Percentiles rank a stretch among this genome's conserved stretches.
These are phyloP conservation scores for Picochlorum sp. DNA, from an alignment of 139 green algal species.

Conservation along the genomic window DNA sequence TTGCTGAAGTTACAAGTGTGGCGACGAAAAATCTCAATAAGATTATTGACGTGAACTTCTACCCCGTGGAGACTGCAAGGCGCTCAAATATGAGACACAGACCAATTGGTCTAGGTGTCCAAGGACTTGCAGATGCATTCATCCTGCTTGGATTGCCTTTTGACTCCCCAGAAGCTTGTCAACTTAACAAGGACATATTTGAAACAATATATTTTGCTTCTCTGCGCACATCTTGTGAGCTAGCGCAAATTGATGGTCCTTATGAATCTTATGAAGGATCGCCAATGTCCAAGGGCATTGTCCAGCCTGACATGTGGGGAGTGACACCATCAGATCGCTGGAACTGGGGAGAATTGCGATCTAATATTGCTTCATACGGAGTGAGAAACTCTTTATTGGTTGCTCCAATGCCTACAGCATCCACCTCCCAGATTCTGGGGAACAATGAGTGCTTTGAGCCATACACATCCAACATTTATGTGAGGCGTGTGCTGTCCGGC, in stretches of 20 bases:
- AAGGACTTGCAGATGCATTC: slow-evolving; percentile 97
- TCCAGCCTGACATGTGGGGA: slow-evolving; percentile 97
- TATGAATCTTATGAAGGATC: slow-evolving; percentile 84
- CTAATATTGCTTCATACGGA: slow-evolving; percentile 63
- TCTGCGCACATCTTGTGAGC: slow-evolving; percentile 62
- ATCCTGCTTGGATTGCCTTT: slow-evolving; percentile 96
- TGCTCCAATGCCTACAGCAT: slow-evolving; percentile 95
- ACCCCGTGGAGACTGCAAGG: slow-evolving; percentile 79
- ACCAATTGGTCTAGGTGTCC: slow-evolving; percentile 93
- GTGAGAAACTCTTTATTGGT: slow-evolving; percentile 96
- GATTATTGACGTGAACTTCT: slow-evolving; percentile 99
- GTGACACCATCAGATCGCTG: slow-evolving; percentile 60
- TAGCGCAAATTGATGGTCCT: slow-evolving; percentile 64
- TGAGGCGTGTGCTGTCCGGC: slow-evolving; percentile 87
- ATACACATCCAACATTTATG: slow-evolving; percentile 99
- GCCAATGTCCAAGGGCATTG: slow-evolving; percentile 67
- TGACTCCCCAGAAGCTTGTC: slow-evolving; percentile 67
- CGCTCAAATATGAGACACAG: slow-evolving; percentile 90
- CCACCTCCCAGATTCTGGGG: slow-evolving; percentile 78
- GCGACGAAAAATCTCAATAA: slow-evolving; percentile 90
- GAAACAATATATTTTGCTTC: slow-evolving; percentile 93
- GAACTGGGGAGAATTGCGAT: slow-evolving; percentile 76
- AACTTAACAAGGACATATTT: slow-evolving; percentile 91
- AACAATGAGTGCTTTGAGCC: slow-evolving; percentile 99
- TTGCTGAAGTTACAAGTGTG: slow-evolving; percentile 44